phyloP scores from a whole-genome alignment of 768 basidiomycete genomes.

The Lactarius sanguifluus region DNA sequence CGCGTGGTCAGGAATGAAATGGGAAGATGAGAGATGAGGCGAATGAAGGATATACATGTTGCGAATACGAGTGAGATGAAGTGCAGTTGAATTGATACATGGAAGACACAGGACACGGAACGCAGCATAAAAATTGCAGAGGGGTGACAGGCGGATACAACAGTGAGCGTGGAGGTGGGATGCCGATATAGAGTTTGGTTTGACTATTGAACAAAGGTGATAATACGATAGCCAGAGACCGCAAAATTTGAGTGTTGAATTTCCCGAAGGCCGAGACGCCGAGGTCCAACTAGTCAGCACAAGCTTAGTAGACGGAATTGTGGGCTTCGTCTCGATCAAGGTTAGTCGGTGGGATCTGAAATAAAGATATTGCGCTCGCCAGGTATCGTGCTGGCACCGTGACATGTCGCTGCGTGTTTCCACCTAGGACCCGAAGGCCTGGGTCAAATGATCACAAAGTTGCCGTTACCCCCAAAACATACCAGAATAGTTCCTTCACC shows the following conservation, averaged over 20 bases:
- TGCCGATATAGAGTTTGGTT: conserved; percentile 2
- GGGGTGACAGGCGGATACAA: background rate
- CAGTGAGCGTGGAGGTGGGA: background rate
- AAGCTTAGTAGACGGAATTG: background rate
- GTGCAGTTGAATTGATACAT: background rate
- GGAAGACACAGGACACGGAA: conserved; percentile 4
- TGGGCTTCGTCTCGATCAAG: background rate
- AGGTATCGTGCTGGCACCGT: conserved; percentile 53
- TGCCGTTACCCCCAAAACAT: conserved; percentile 31
- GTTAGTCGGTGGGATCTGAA: conserved; percentile 42
- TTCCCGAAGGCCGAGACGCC: background rate
- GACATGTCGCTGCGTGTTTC: conserved; percentile 82
- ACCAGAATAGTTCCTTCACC: conserved; percentile 81
- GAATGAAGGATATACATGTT: background rate
- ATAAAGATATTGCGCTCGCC: conserved; percentile 61
- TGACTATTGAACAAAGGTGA: background rate
- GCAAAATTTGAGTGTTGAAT: background rate
- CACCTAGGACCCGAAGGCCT: conserved; percentile 47
- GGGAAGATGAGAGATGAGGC: background rate
- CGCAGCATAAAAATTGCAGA: conserved; percentile 3
- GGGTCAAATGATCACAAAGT: background rate
- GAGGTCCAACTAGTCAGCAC: background rate
- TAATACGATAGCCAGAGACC: conserved; percentile 5
- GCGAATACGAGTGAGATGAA: conserved; percentile 3
- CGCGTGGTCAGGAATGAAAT: background rate